Conservation (phyloP, 2,329 filamentous ascomycete genomes). For the Cladobotryum protrusum region DNA sequence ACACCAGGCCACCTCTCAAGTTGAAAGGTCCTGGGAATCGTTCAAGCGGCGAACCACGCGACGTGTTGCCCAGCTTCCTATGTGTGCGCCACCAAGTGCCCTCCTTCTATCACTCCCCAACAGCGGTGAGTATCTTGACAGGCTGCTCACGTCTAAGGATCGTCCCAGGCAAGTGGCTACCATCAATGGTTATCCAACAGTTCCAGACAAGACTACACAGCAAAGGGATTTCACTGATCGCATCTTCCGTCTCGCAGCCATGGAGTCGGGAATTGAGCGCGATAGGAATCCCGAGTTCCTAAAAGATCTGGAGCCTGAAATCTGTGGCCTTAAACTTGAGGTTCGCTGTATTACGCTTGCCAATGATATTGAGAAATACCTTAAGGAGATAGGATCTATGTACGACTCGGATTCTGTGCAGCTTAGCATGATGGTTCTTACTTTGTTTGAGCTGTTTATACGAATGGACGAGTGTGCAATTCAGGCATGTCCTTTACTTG, state of each 20-base stretch:
- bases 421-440: conserved; percentile 12
- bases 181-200: not conserved
- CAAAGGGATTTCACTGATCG: conserved; percentile 1
- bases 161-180: not conserved
- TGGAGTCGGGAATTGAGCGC: not conserved
- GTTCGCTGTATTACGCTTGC: conserved; percentile 2
- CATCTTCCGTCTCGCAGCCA: not conserved
- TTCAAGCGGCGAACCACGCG: conserved; percentile 34
- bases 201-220: not conserved
- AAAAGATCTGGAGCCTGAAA: not conserved
- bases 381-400: not conserved
- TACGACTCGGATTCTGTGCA: conserved; percentile 7
- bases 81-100: conserved; percentile 25
- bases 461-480: conserved; percentile 13
- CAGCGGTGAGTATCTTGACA: conserved; percentile 30
- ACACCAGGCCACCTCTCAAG: conserved; percentile 15
- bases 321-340: conserved; percentile 2
- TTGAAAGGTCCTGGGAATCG: conserved; percentile 32
- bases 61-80: conserved; percentile 35
- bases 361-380: not conserved
- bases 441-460: conserved; percentile 14
- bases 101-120: conserved; percentile 33
- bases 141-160: not conserved
- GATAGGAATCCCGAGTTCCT: not conserved
- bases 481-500: conserved; percentile 39